Evolutionary conservation across 164 flowering plant species (phyloP).

Genomic region (Paratinospora sagittata): DNA sequence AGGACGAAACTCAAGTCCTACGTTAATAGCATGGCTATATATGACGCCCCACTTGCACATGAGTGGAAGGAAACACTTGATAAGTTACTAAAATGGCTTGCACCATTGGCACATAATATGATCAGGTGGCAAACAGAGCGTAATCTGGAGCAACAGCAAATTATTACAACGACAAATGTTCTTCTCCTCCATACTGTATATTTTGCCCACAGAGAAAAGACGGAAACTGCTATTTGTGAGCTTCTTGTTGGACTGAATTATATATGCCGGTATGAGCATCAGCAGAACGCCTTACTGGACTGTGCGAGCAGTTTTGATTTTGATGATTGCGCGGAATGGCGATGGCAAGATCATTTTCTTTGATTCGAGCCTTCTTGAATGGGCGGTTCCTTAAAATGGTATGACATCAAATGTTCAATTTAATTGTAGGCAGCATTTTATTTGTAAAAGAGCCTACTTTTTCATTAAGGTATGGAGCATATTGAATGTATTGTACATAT

Average conservation of each 20-base stretch:
- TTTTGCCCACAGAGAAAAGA: slow-evolving; percentile 80
- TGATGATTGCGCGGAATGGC: slow-evolving; percentile 84
- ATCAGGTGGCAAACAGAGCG: slow-evolving; percentile 98
- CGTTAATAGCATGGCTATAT: slow-evolving; percentile 65
- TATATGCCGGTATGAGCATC: slow-evolving; percentile 91
- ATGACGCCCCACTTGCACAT: slow-evolving; percentile 89
- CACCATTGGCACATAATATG: slow-evolving; percentile 92
- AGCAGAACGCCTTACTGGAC: slow-evolving; percentile 86
- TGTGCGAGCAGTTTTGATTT: slow-evolving; percentile 92
- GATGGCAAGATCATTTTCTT: slow-evolving; percentile 31
- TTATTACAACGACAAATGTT: slow-evolving; percentile 65
- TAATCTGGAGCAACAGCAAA: slow-evolving; percentile 86
- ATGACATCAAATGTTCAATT: slow-evolving; percentile 11
- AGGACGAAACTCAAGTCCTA: slow-evolving; percentile 62
- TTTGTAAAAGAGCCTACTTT: slow-evolving; percentile 7
- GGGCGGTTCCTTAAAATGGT: slow-evolving; percentile 15
- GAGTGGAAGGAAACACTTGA: slow-evolving; percentile 88
- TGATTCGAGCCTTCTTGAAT: slow-evolving; percentile 13
- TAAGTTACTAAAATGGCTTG: slow-evolving; percentile 67
- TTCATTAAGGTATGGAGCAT: slow-evolving; percentile 26
- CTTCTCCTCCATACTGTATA: slow-evolving; percentile 86
- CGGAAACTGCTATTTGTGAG: slow-evolving; percentile 74
- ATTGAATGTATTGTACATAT: slow-evolving; percentile 24
- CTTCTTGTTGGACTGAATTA: slow-evolving; percentile 89
- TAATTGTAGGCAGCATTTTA: not conserved